These are phyloP conservation scores for Andrographis paniculata DNA, from an alignment of 305 asterid species.

Conservation along the genomic window DNA sequence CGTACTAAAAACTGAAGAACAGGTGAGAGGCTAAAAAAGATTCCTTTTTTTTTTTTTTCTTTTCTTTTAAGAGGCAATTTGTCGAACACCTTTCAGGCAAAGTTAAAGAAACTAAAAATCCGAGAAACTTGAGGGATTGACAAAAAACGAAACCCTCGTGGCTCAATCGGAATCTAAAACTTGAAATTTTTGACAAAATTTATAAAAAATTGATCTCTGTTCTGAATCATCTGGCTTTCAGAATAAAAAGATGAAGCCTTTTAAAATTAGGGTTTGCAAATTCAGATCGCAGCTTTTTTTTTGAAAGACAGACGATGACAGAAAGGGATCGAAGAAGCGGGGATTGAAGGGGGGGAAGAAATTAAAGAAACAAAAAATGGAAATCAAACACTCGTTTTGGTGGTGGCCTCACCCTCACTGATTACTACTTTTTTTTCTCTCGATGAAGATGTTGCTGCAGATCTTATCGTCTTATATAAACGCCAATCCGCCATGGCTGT, in stretches of 20 bases:
- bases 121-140: conserved; percentile 31
- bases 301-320: conserved; percentile 83
- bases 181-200: conserved; percentile 11
- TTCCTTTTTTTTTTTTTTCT: too few relatives aligned
- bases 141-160: conserved; percentile 46
- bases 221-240: conserved; percentile 93
- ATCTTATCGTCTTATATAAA: conserved; percentile 20
- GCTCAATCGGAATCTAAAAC: conserved; percentile 7
- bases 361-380: conserved; percentile 17
- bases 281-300: conserved; percentile 12
- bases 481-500: conserved; percentile 11
- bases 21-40: conserved; percentile 17
- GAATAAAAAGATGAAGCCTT: conserved; percentile 24
- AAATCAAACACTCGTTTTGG: conserved; percentile 18
- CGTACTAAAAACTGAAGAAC: conserved; percentile 32
- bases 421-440: conserved; percentile 36
- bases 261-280: conserved; percentile 21
- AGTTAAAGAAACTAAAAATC: too few relatives aligned
- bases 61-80: too few relatives aligned
- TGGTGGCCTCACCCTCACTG: conserved; percentile 40
- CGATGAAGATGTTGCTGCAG: conserved; percentile 14
- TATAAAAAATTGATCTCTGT: conserved; percentile 38
- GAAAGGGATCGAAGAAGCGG: conserved; percentile 91
- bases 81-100: conserved; percentile 27
- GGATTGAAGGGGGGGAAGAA: conserved; percentile 37